Evolutionary conservation across 805 yeast species (phyloP), one percentile per base, ranked within the genome.

Genomic region (Kluyveromyces dobzhanskii): DNA sequence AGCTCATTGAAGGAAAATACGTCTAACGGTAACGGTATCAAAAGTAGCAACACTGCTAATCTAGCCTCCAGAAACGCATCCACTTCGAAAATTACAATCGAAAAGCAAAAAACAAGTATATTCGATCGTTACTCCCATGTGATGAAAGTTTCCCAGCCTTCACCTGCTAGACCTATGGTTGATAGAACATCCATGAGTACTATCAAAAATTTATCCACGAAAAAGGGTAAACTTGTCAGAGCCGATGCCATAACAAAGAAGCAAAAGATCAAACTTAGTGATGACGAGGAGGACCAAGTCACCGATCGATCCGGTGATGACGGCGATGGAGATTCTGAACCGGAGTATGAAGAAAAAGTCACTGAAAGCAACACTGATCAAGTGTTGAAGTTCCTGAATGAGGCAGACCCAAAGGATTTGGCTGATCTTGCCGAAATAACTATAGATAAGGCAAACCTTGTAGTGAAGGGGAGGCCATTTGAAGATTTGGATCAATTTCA

Each of bases 381-480:
- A 43, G 75, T 86, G 18, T 62, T 88, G 34, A 74, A 78, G 32
- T 87, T 92, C 49, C 67, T 90, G 46, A 92, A 92, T 59, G 73
- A 76, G 10, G 90, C 94, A 1, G 74, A 83, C 12, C 67, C 66
- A 2, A 75, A 78, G 40, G 95, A 88, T 55, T 65, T 92, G 32
- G 73, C 81, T 9, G 97, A 90, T 62, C 76, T 88, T 24, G 76
- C 92, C 5, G 78, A 78, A 21, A 78, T 86, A 35, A 66, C 76
- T 1, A 78, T 84, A 9, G 73, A 70, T 7, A 67, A 75, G 21
- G 96, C 94, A 0, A 71, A 76, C 24, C 45, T 66, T 5, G 63
- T 92, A 13, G 69, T 85, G n/a, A 61, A 69, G 4, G 67, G 70
- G 42, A 70, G 98, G 49, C 97, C 97, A 1, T 90, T 70, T 54